Conservation (phyloP, 495 filamentous ascomycete species). For the Hamigera avellanea region DNA sequence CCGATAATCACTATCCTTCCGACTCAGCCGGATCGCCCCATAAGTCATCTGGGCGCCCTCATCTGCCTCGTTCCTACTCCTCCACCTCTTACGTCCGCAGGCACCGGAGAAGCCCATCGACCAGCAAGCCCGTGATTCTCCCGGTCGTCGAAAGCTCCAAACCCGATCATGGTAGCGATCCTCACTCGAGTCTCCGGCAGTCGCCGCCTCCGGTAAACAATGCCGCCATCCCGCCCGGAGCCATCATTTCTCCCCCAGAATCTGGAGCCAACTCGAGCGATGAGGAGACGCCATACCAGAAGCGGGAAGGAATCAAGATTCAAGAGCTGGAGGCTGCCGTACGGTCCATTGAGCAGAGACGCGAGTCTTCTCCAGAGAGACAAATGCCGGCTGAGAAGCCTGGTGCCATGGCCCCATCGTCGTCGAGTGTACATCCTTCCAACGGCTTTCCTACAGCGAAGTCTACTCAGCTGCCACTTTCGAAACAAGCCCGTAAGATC, state of each 20-base stretch:
- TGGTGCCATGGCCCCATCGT: slow-evolving; percentile 22
- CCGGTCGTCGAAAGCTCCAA: slow-evolving; percentile 28
- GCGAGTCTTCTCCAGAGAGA: slow-evolving; percentile 48
- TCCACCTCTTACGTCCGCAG: slow-evolving; percentile 65
- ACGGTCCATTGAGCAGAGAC: slow-evolving; percentile 59
- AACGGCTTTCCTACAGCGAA: slow-evolving; percentile 1
- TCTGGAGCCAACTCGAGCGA: slow-evolving; percentile 69
- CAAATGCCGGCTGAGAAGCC: slow-evolving; percentile 18
- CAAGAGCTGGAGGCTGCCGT: slow-evolving; percentile 78
- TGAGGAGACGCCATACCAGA: slow-evolving; percentile 52
- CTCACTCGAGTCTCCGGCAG: slow-evolving; percentile 53
- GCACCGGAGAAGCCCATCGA: slow-evolving; percentile 53
- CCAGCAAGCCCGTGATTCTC: slow-evolving; percentile 24
- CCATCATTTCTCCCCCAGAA: slow-evolving; percentile 80
- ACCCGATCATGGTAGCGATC: slow-evolving; percentile 37
- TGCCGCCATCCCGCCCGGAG: slow-evolving; percentile 62
- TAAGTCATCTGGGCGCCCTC: slow-evolving; percentile 31
- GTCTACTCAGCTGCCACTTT: slow-evolving; percentile 27
- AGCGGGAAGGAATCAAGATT: slow-evolving; percentile 47
- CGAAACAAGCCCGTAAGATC: slow-evolving; percentile 50
- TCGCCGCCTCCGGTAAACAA: slow-evolving; percentile 68
- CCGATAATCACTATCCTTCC: slow-evolving; percentile 38
- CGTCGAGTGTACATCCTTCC: slow-evolving; percentile 9
- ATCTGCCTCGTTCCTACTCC: slow-evolving; percentile 60
- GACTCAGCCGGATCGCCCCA: slow-evolving; percentile 26